Base-by-base conservation (phyloP, 2,329 filamentous ascomycete genomes). In the Davidsoniella australis region DNA sequence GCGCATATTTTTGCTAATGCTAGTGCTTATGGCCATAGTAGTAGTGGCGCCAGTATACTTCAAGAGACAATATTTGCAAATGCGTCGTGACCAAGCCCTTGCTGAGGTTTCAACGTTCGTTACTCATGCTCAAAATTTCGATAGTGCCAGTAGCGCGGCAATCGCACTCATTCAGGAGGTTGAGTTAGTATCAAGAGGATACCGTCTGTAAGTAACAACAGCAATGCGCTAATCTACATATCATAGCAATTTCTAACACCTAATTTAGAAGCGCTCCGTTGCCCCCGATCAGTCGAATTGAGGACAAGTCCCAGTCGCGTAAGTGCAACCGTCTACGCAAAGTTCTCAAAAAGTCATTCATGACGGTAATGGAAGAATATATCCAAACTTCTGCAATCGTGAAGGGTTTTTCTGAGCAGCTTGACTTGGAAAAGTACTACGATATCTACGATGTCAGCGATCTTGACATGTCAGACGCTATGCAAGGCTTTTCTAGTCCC, bases 131-230 rank as follows among this genome's bases (percentile, higher is more conserved):
- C 85, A 93, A 59, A 78, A 80, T 45, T 86, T 93, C 57, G 87
- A 95, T 63, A 76, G 80, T 39, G 80, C 81, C 18, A 79, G 76
- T 39, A 79, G 80, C 38, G 82, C 85, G 29, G 82, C 85, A 2
- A 69, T 94, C 49, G 78, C 82, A 37, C 73, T 94, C 53, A 81
- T 95, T 54, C 88, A 94, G 62, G 88, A 95, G 64, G 87, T 95
- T n/a, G 88, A 95, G 66, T 72, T 95, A 29, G 87, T 95, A 23
- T 93, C 88, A 26, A 78, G 88, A 57, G 88, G 88, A 18, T 95
- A 94, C 63, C 75, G 85, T 65, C 71, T 94, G 78, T 86, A 64
- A 63, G 79, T 67, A 45, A 42, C 18, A 20, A 7, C 1, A 37
- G 14, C 10, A 18, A 20, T 42, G 9, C 41, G 29, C 51, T 55